Evolutionary conservation across 129 eudicot genomes (phyloP).

Genomic region (Centrapalus pauciflorus): DNA sequence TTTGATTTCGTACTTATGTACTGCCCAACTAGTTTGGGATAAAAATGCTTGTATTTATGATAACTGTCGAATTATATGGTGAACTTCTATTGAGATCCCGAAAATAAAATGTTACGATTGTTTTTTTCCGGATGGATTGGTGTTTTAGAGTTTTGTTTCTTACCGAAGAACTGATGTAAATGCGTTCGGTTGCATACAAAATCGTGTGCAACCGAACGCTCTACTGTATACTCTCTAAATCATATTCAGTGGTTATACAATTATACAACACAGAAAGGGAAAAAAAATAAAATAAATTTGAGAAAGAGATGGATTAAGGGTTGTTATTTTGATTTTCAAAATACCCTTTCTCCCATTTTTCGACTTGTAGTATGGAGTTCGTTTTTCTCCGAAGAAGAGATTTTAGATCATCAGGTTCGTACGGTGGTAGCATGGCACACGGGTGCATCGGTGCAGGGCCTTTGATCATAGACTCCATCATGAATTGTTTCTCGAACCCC

Average conservation of each 20-base stretch:
- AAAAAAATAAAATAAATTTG: background rate
- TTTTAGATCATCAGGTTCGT: conserved; percentile 34
- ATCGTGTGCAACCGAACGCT: conserved; percentile 15
- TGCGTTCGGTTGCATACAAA: background rate
- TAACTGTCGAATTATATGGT: background rate
- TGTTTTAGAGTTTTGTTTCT: background rate
- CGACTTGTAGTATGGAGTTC: conserved; percentile 44
- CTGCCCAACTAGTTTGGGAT: too few species aligned
- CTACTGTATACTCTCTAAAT: conserved; percentile 14
- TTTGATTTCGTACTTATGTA: conserved; percentile 13
- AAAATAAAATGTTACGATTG: too few species aligned
- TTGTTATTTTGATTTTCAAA: conserved; percentile 39
- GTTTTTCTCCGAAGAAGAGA: conserved; percentile 31
- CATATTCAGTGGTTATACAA: background rate
- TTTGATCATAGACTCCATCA: conserved; percentile 62
- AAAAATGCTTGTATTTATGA: background rate
- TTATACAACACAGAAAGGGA: conserved; percentile 21
- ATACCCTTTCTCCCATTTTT: conserved; percentile 55
- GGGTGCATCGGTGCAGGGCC: conserved; percentile 48
- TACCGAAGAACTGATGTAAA: background rate
- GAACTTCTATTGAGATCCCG: background rate
- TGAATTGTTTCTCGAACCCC: conserved; percentile 58
- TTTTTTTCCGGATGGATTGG: background rate
- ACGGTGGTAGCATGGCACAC: conserved; percentile 75
- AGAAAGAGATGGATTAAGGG: background rate